phyloP scores from a whole-genome alignment of 441 rosid genomes.

The Adansonia gregorii region DNA sequence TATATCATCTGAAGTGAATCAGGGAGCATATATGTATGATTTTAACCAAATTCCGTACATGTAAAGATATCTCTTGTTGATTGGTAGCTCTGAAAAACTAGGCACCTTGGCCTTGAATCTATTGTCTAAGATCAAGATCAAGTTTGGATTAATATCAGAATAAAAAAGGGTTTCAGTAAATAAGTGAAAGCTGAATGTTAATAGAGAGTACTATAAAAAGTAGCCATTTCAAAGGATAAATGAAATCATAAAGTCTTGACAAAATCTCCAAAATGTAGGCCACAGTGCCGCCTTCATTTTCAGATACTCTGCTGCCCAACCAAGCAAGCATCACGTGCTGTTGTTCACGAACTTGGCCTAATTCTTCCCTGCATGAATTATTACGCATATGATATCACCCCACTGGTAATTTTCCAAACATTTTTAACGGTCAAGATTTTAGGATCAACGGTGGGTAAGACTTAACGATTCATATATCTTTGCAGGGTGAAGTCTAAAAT shows the following conservation, averaged over 20 bases:
- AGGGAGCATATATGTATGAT: constrained; percentile 45
- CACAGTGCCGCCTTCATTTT: constrained; percentile 2
- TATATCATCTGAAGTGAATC: constrained; percentile 37
- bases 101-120: constrained; percentile 19
- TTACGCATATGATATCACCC: not conserved
- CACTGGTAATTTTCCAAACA: too few species aligned
- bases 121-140: constrained; percentile 29
- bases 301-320: not conserved
- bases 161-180: constrained; percentile 6
- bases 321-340: constrained; percentile 25
- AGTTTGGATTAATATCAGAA: constrained; percentile 11
- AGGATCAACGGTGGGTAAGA: too few species aligned
- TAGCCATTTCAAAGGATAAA: constrained; percentile 16
- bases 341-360: constrained; percentile 20
- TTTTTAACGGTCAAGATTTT: too few species aligned
- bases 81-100: constrained; percentile 5
- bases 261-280: constrained; percentile 22
- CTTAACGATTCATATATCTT: too few species aligned
- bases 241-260: not conserved
- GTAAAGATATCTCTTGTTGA: constrained; percentile 16
- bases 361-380: constrained; percentile 20
- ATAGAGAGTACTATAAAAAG: too few species aligned
- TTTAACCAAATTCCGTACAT: constrained; percentile 53
- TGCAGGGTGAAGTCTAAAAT: too few species aligned
- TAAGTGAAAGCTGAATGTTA: not conserved